Conservation (phyloP, 768 basidiomycete species). For the Lactarius indigo region DNA sequence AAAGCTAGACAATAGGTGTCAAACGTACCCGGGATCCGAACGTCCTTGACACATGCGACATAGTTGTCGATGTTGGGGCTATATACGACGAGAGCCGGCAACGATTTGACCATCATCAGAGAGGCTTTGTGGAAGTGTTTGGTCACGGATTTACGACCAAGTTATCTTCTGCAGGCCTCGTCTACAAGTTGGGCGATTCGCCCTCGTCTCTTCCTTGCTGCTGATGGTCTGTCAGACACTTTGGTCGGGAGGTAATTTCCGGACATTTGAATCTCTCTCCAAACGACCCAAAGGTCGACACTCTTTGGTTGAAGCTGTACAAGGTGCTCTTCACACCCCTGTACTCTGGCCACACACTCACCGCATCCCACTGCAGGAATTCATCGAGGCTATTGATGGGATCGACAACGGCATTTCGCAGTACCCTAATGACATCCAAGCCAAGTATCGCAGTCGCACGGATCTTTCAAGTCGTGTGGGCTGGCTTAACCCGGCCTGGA, state of each 20-base stretch:
- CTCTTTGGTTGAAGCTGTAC: constrained; percentile 88
- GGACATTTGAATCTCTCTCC: constrained; percentile 46
- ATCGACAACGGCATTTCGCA: constrained; percentile 94
- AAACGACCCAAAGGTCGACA: constrained; percentile 62
- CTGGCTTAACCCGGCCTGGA: constrained; percentile 89
- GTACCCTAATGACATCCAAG: constrained; percentile 61
- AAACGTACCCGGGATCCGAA: constrained; percentile 72
- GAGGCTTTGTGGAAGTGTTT: constrained; percentile 87
- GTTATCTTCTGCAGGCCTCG: constrained; percentile 85
- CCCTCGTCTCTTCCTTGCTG: neutral
- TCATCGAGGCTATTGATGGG: constrained; percentile 91
- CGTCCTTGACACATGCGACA: constrained; percentile 75
- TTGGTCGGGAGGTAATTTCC: constrained; percentile 82
- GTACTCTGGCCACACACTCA: constrained; percentile 16
- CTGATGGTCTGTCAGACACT: constrained; percentile 54
- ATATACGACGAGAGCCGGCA: constrained; percentile 77
- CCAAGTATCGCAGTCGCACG: constrained; percentile 73
- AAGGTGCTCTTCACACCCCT: constrained; percentile 42
- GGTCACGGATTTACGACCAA: constrained; percentile 87
- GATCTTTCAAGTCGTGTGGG: constrained; percentile 84
- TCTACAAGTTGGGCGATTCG: constrained; percentile 75
- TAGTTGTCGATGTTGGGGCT: constrained; percentile 96
- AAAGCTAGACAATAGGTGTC: constrained; percentile 36
- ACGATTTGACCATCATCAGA: constrained; percentile 94
- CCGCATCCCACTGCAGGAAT: constrained; percentile 58